Conservation (phyloP, 2,329 filamentous ascomycete genomes). For the Aspergillus aculeatus region DNA sequence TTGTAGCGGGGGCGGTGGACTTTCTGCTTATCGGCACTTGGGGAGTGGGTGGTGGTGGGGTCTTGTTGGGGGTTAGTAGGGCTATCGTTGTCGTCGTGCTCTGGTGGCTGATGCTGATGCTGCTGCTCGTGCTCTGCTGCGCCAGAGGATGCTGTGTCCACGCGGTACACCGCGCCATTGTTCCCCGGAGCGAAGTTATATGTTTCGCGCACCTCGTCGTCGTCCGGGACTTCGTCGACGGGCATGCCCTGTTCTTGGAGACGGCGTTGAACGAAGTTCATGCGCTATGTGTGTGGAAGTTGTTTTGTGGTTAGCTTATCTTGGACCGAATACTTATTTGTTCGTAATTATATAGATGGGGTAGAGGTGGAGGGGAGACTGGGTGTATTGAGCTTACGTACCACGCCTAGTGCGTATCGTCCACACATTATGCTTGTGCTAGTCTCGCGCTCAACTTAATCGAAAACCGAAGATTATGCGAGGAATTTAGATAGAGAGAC, state of each 20-base stretch:
- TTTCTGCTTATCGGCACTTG: not conserved
- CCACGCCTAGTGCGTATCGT: slow-evolving; percentile 63
- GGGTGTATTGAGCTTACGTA: slow-evolving; percentile 35
- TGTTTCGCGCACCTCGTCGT: slow-evolving; percentile 69
- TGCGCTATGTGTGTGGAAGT: slow-evolving; percentile 56
- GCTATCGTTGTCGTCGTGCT: slow-evolving; percentile 15
- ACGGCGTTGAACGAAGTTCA: slow-evolving; percentile 71
- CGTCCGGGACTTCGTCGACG: slow-evolving; percentile 68
- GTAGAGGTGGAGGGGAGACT: too few species aligned
- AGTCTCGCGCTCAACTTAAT: too few species aligned
- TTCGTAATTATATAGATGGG: not conserved
- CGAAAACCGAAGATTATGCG: too few species aligned
- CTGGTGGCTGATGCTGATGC: slow-evolving; percentile 9
- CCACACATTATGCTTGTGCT: slow-evolving; percentile 59
- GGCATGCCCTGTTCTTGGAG: slow-evolving; percentile 73
- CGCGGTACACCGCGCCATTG: slow-evolving; percentile 80
- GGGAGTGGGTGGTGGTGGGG: not conserved
- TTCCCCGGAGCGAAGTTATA: slow-evolving; percentile 94
- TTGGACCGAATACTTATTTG: not conserved
- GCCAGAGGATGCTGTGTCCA: slow-evolving; percentile 57
- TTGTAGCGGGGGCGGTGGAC: slow-evolving; percentile 58
- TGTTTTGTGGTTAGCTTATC: not conserved
- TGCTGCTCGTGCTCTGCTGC: not conserved
- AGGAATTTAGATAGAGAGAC: not conserved
- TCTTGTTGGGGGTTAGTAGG: not conserved